Evolutionary conservation across 1,284 basidiomycete species (phyloP).

Genomic region (Albatrellus sp.): DNA sequence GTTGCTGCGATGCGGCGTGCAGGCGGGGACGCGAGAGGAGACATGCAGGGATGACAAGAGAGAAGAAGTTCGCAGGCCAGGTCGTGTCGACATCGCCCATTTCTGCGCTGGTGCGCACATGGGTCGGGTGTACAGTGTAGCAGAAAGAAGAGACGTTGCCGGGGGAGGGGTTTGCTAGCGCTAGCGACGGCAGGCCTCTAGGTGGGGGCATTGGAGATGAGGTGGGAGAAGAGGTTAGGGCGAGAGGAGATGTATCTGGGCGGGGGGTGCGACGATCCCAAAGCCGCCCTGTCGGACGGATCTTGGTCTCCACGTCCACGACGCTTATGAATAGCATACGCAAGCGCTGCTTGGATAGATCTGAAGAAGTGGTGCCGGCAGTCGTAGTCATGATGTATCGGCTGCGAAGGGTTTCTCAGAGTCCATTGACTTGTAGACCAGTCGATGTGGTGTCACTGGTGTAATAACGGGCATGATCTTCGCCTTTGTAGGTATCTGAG

Average conservation of each 20-base stretch:
- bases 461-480: no score
- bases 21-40: slow-evolving; percentile 22
- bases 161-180: slow-evolving; percentile 27
- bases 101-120: slow-evolving; percentile 22
- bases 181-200: slow-evolving; percentile 3
- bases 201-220: slow-evolving; percentile 3
- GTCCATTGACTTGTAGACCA: no score
- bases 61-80: slow-evolving; percentile 37
- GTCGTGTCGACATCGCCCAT: slow-evolving; percentile 46
- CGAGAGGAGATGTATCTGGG: slow-evolving; percentile 55
- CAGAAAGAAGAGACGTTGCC: neutral
- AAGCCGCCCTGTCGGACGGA: slow-evolving; percentile 30
- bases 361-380: neutral
- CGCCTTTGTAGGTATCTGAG: no score
- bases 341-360: neutral
- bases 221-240: slow-evolving; percentile 39
- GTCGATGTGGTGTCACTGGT: no score
- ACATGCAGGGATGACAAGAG: slow-evolving; percentile 31
- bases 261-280: no score
- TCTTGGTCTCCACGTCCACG: neutral
- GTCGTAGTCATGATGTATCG: no score
- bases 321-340: neutral
- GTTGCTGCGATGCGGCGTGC: slow-evolving; percentile 25
- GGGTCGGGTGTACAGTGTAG: neutral
- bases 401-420: no score